Percentiles rank a stretch among this genome's conserved stretches.
phyloP scores from a whole-genome alignment of 768 basidiomycete genomes.

The Mycena galopus region DNA sequence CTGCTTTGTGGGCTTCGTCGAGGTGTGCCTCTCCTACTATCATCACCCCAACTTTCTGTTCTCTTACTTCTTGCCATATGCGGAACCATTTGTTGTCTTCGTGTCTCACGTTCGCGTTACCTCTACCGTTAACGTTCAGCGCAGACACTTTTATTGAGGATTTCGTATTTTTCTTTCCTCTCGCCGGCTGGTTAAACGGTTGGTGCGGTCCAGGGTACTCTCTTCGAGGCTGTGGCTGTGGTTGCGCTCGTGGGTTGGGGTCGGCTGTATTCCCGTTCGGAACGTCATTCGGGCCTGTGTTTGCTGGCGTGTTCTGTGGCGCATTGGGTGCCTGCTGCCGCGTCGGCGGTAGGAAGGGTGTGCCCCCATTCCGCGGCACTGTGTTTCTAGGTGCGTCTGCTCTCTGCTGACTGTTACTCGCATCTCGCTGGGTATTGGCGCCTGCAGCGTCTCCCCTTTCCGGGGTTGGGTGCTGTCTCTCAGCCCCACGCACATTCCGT shows the following conservation, averaged over 20 bases:
- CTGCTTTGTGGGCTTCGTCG: too few relatives aligned
- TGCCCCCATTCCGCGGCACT: not conserved
- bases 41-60: too few relatives aligned
- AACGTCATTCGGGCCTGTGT: too few relatives aligned
- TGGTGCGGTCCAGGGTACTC: not conserved
- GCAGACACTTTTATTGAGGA: constrained; percentile 4
- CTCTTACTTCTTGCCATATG: constrained; percentile 4
- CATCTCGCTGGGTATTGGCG: too few relatives aligned
- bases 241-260: too few relatives aligned
- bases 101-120: not conserved
- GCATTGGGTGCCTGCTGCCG: too few relatives aligned
- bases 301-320: not conserved
- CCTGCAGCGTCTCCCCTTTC: not conserved
- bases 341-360: not conserved
- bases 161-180: constrained; percentile 18
- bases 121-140: constrained; percentile 29
- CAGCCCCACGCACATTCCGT: not conserved
- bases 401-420: too few relatives aligned
- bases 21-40: too few relatives aligned
- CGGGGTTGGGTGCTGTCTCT: not conserved
- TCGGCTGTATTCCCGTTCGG: too few relatives aligned
- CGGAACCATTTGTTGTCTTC: constrained; percentile 29
- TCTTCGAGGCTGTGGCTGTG: not conserved
- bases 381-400: too few relatives aligned
- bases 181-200: not conserved